Evolutionary conservation across 768 basidiomycete species (phyloP), one percentile per base, ranked within the genome.

Genomic region (Pseudohyphozyma bogoriensis): DNA sequence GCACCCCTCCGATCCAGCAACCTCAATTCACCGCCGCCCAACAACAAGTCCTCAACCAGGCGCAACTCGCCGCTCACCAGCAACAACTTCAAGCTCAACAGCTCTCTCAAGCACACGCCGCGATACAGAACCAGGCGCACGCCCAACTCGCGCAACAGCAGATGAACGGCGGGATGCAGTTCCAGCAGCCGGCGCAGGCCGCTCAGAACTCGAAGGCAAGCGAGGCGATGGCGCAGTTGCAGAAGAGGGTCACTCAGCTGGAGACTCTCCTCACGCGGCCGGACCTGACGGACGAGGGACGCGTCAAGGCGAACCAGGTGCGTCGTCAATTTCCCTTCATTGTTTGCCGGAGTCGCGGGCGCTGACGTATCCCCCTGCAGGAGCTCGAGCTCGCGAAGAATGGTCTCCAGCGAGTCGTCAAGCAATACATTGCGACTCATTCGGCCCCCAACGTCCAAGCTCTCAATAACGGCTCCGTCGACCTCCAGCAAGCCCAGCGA

Each of bases 151-250:
- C n/a, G n/a, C n/a, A n/a, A n/a, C n/a, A n/a, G n/a, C n/a, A n/a
- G n/a, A n/a, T n/a, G n/a, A n/a, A n/a, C n/a, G n/a, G n/a, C n/a
- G n/a, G n/a, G n/a, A n/a, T n/a, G n/a, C n/a, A n/a, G n/a, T n/a
- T n/a, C n/a, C n/a, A 44, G 22, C 42, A 44, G 42, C 42, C 22
- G 22, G 42, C 42, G 12, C 42, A 44, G 42, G 42, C 22, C 26
- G 42, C 42, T 44, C 42, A 44, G 40, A 51, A 58, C n/a, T 9
- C 16, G n/a, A n/a, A n/a, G n/a, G n/a, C n/a, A n/a, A n/a, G n/a
- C 2, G 55, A 46, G 20, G 46, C n/a, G n/a, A 6, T 49, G n/a
- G 32, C 22, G n/a, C 49, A 33, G 8, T 46, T 47, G 33, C 55
- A 56, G 26, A n/a, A n/a, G n/a, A n/a, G n/a, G n/a, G 40, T 42